A percentile compares a stretch with the other conserved stretches of the same genome.
phyloP scores from a whole-genome alignment of 257 asterid genomes.

The Salvia rosmarinus region DNA sequence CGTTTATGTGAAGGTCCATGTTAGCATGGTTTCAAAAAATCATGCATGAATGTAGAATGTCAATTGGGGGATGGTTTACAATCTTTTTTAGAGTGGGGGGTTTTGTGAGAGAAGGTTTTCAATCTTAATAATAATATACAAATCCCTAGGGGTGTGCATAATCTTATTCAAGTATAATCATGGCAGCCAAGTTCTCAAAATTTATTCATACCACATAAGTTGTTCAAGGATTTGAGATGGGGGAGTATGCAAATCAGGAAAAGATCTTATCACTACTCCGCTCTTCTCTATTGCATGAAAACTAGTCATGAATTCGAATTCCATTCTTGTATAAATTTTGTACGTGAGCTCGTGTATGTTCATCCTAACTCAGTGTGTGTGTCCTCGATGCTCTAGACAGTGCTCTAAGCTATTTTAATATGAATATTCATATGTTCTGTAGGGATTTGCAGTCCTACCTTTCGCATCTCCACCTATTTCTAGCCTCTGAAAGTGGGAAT shows the following conservation, averaged over 20 bases:
- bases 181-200: background rate
- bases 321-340: background rate
- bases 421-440: slow-evolving; percentile 23
- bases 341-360: background rate
- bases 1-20: no score
- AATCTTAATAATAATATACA: no score
- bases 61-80: no score
- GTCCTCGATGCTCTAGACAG: background rate
- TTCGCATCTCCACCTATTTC: slow-evolving; percentile 66
- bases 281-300: background rate
- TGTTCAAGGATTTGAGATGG: background rate
- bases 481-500: slow-evolving; percentile 65
- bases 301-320: background rate
- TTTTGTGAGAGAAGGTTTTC: no score
- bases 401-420: background rate
- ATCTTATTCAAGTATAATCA: background rate
- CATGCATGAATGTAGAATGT: no score
- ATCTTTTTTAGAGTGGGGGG: no score
- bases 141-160: slow-evolving; percentile 1
- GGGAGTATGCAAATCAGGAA: background rate
- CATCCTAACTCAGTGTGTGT: background rate
- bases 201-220: no score
- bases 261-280: background rate
- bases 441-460: slow-evolving; percentile 92
- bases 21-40: no score